Base-by-base conservation (phyloP, 768 basidiomycete species). In the Calocera viscosa region DNA sequence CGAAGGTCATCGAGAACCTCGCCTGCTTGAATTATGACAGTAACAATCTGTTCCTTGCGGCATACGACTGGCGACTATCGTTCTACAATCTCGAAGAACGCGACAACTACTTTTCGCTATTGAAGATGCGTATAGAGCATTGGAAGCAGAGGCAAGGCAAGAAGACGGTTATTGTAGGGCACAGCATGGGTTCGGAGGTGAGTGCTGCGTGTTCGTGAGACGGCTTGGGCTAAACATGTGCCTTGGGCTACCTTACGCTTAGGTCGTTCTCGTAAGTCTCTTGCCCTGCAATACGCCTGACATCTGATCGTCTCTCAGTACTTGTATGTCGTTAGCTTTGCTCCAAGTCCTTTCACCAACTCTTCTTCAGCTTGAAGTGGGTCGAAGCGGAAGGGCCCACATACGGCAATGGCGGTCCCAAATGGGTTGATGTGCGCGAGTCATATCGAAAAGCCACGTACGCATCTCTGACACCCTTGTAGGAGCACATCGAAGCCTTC, bases 1-100 rank as follows among this genome's bases (percentile, higher is more conserved):
- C 88, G 0, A 94, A 94, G 75, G 90, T 96, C 64, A 85, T 98
- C 11, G 90, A 97, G 76, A 98, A 99, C 71, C 81, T 97, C 1
- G 94, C 95, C 0, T 91, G 88, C 0, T 83, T 97, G 22, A 89
- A 88, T 72, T 98, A 97, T 72, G 94, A 97, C 71, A 89, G 90
- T 0, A 91, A 94, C 71, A 94, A 93, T 70, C 77, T 94, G 35
- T 81, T 86, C 73, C 81, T 92, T 2, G 89, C 90, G 0, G 84
- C 90, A 16, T 96, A 96, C 72, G 94, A 96, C 72, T 97, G 94
- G 95, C 82, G 89, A 41, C 73, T 91, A 35, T 90, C 90, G 16
- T 91, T 85, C 75, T 87, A 84, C 75, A 98, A 99, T 74, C 84
- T 97, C 1, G 93, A 99, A 77, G 87, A 87, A 70, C 85, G 93